phyloP scores from a whole-genome alignment of 352 stramenopile species.

The Phytopythium helicoides region DNA sequence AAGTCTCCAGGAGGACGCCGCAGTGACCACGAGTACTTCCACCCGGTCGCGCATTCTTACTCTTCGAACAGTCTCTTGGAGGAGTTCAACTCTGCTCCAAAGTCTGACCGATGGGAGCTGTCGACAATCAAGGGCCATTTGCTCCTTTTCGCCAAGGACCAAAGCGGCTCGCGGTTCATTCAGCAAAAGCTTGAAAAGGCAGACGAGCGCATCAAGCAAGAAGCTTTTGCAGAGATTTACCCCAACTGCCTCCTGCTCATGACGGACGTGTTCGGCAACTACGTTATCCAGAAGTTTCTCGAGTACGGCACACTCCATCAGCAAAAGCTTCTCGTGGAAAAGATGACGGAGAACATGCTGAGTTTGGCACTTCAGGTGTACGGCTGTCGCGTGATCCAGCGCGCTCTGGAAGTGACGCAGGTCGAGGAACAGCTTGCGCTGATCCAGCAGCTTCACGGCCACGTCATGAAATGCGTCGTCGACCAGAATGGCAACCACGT shows the following conservation, averaged over 20 bases:
- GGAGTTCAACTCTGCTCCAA: slow-evolving; percentile 69
- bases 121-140: slow-evolving; percentile 81
- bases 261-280: slow-evolving; percentile 98
- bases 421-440: slow-evolving; percentile 71
- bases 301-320: slow-evolving; percentile 91
- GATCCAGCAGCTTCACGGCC: slow-evolving; percentile 75
- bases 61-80: slow-evolving; percentile 72
- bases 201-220: slow-evolving; percentile 60
- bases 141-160: slow-evolving; percentile 83
- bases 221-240: slow-evolving; percentile 84
- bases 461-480: slow-evolving; percentile 93
- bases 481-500: slow-evolving; percentile 99
- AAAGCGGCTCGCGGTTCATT: slow-evolving; percentile 85
- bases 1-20: slow-evolving; percentile 24
- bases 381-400: slow-evolving; percentile 97
- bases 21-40: slow-evolving; percentile 37
- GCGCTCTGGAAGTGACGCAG: slow-evolving; percentile 80
- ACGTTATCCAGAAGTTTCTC: slow-evolving; percentile 98
- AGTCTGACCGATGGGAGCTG: slow-evolving; percentile 83
- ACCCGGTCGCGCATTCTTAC: slow-evolving; percentile 62
- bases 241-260: slow-evolving; percentile 80
- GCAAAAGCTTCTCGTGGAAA: slow-evolving; percentile 77
- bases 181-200: slow-evolving; percentile 88
- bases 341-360: slow-evolving; percentile 94
- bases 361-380: slow-evolving; percentile 95